These are phyloP conservation scores for Termitomyces sp. DNA, from an alignment of 768 basidiomycete genomes.

Conservation along the genomic window DNA sequence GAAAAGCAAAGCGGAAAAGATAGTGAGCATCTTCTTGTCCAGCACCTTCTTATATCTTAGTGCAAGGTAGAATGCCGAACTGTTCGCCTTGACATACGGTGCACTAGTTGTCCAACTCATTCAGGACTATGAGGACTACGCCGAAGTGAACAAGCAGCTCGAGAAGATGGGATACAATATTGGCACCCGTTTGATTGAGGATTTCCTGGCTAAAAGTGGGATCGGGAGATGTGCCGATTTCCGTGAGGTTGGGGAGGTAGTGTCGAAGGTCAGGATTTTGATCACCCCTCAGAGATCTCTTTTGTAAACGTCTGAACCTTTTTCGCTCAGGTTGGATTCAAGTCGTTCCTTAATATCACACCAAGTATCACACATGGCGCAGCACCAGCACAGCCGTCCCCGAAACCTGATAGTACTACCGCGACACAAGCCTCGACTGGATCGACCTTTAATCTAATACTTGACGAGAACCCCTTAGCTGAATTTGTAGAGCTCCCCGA, in stretches of 20 bases:
- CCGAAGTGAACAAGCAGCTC: slow-evolving; percentile 92
- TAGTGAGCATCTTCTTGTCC: slow-evolving; percentile 48
- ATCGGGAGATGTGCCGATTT: slow-evolving; percentile 93
- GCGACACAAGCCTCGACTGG: slow-evolving; percentile 42
- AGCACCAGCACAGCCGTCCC: slow-evolving; percentile 45
- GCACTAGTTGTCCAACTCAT: slow-evolving; percentile 97
- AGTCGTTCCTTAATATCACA: slow-evolving; percentile 91
- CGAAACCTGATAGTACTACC: slow-evolving; percentile 41
- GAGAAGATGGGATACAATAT: slow-evolving; percentile 99
- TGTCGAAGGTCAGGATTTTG: slow-evolving; percentile 70
- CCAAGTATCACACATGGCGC: slow-evolving; percentile 74
- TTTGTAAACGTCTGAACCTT: neutral
- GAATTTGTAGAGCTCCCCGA: slow-evolving; percentile 98
- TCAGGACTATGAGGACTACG: slow-evolving; percentile 98
- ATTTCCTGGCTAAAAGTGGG: slow-evolving; percentile 92
- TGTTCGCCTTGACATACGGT: slow-evolving; percentile 96
- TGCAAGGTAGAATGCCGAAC: slow-evolving; percentile 82
- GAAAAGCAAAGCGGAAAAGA: slow-evolving; percentile 94
- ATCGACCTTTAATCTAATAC: slow-evolving; percentile 73
- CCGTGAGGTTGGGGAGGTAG: slow-evolving; percentile 90
- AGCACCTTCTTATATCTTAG: slow-evolving; percentile 5
- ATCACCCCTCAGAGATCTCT: neutral
- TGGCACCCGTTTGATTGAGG: slow-evolving; percentile 92
- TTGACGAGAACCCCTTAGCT: slow-evolving; percentile 95
- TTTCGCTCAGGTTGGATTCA: slow-evolving; percentile 83